Evolutionary conservation across 305 asterid genomes (phyloP), one percentile per base, ranked within the genome.

Genomic region (Fraxinus velutina): DNA sequence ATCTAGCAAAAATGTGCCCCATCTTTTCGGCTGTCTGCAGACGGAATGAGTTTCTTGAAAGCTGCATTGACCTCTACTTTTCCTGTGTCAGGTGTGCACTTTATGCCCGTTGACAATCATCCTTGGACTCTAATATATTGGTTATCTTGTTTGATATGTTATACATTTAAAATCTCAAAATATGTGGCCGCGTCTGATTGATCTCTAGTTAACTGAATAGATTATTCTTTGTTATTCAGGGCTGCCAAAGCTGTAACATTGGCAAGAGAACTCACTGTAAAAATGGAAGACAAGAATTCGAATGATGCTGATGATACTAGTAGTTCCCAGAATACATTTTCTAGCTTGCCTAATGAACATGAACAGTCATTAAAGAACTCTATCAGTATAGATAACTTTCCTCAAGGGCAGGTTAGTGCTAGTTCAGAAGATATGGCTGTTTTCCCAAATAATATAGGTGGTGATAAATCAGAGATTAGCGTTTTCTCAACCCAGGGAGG

Each of bases 1-100:
- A 96, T 89, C 94, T 96, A 79, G 98, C 97, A 15, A 96, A 96
- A 87, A 96, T 96, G 98, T 96, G 96, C 81, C 94, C 96, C 75
- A 92, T 95, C 79, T 96, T 96, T 87, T 96, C 98, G 75, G 93
- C 95, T 68, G 93, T 94, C 82, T 92, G 98, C 88, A 93, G 95
- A 84, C 95, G 98, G 80, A 84, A 89, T 62, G 99, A 96, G 86
- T 94, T 93, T 91, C 96, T 96, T 80, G 99, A 96, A 84, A 91
- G 96, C 92, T 94, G 97, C 83, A 87, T 92, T 79, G 97, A 92
- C 89, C 98, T 96, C 84, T 96, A 96, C 83, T 94, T 94, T 86
- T 96, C 99, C 81, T 96, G 99, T 81, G 97, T 89, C 94, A 94
- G 99, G 99, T 96, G 73, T 73, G 81, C 29, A 79, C 80, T 77